These are phyloP conservation scores for Xylaria palmicola DNA, from an alignment of 495 filamentous ascomycete genomes.

Conservation along the genomic window DNA sequence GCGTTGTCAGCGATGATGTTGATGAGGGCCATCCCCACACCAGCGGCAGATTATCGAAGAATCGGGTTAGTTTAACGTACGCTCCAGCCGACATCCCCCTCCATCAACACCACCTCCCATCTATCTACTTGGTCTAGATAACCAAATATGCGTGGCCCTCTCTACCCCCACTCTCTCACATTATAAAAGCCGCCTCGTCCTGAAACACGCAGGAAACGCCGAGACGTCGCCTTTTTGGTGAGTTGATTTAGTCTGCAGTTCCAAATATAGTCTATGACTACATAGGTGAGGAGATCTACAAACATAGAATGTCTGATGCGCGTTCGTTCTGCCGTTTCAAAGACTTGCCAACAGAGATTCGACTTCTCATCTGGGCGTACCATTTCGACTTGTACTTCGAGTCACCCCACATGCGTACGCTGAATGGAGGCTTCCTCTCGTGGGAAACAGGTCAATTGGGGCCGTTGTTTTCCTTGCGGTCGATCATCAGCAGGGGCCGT, in stretches of 20 bases:
- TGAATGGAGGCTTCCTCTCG: slow-evolving; percentile 9
- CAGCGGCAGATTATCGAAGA: background rate
- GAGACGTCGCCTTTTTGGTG: no score
- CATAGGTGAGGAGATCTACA: background rate
- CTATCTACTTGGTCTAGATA: no score
- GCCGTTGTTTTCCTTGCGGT: background rate
- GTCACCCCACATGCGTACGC: background rate
- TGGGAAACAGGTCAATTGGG: background rate
- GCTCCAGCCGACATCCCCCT: no score
- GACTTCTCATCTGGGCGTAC: slow-evolving; percentile 6
- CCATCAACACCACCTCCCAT: no score
- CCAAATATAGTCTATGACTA: background rate
- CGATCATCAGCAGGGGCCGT: background rate
- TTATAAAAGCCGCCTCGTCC: no score
- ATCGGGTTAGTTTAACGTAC: no score
- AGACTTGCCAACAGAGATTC: slow-evolving; percentile 6
- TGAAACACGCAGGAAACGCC: no score
- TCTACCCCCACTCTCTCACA: no score
- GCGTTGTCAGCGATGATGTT: slow-evolving; percentile 3
- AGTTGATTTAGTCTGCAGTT: no score
- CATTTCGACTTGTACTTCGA: slow-evolving; percentile 7
- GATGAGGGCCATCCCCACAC: background rate
- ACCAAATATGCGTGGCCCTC: no score
- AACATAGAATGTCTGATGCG: background rate
- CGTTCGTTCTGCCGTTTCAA: slow-evolving; percentile 4